These are phyloP conservation scores for Coprinellus micaceus DNA, from an alignment of 768 basidiomycete species.

Conservation along the genomic window DNA sequence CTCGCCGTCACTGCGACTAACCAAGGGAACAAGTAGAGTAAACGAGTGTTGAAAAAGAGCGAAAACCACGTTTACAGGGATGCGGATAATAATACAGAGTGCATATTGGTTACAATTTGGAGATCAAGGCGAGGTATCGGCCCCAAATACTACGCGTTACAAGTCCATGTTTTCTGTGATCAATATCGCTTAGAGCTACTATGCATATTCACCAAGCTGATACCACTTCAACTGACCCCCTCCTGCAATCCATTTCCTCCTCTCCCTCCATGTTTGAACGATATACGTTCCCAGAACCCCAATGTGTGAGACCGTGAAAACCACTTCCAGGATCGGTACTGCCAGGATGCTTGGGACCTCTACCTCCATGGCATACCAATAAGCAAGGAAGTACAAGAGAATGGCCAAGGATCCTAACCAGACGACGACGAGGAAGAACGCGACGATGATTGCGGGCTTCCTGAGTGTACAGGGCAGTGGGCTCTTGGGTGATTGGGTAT, in stretches of 20 bases:
- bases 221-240: not conserved
- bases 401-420: not conserved
- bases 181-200: not conserved
- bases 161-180: no score
- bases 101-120: no score
- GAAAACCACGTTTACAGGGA: no score
- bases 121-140: no score
- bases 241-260: not conserved
- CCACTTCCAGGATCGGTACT: not conserved
- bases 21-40: no score
- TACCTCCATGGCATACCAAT: not conserved
- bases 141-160: no score
- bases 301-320: not conserved
- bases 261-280: not conserved
- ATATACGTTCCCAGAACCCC: not conserved
- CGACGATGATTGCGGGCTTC: not conserved
- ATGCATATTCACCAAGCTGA: not conserved
- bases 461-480: not conserved
- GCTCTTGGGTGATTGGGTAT: not conserved
- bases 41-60: no score
- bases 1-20: no score
- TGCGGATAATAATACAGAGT: no score
- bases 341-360: not conserved
- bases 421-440: not conserved
- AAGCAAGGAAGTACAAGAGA: not conserved